Evolutionary conservation across 345 rosid genomes (phyloP).

Genomic region (sweet orange (Citrus sinensis)): DNA sequence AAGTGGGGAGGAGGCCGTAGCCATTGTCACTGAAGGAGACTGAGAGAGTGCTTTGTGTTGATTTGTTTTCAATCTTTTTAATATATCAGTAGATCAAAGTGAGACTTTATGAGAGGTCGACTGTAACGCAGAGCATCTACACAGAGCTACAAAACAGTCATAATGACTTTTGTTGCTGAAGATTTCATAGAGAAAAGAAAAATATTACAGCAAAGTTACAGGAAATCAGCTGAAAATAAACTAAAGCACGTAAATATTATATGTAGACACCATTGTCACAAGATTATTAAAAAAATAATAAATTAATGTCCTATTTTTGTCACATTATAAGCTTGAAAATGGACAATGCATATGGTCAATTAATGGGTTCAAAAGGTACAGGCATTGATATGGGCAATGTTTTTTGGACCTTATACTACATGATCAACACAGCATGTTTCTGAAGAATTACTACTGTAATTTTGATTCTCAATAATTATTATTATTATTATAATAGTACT

Average conservation of each 20-base stretch:
- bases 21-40: conserved; percentile 72
- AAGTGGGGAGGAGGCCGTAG: conserved; percentile 35
- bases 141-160: background rate
- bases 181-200: background rate
- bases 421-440: background rate
- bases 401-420: background rate
- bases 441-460: background rate
- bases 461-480: background rate
- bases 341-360: conserved; percentile 2
- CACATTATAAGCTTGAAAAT: background rate
- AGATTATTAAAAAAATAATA: background rate
- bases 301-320: background rate
- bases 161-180: conserved; percentile 1
- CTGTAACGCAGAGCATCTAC: background rate
- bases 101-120: background rate
- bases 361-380: background rate
- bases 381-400: conserved; percentile 1
- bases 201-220: background rate
- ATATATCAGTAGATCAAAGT: conserved; percentile 16
- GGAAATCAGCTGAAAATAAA: background rate
- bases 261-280: background rate
- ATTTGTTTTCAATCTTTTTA: conserved; percentile 19
- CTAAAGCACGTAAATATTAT: background rate
- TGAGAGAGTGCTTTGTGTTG: conserved; percentile 13
- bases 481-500: too few relatives aligned